Evolutionary conservation across 352 stramenopile species (phyloP).

Genomic region (Phytophthora meadii): DNA sequence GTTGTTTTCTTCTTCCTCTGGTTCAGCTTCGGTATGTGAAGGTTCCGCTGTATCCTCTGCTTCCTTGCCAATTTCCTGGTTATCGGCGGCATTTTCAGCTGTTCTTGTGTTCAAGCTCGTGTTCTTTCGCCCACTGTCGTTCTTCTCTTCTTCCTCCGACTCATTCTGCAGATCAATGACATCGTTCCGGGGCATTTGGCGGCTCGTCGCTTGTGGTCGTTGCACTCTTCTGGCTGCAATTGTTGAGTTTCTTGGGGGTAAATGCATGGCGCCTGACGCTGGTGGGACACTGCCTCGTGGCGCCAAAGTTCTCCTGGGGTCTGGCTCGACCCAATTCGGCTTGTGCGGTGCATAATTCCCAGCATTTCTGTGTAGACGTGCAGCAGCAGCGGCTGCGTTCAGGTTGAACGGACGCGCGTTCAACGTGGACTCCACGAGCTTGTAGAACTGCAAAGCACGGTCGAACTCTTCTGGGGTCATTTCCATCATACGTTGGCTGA

Average conservation of each 20-base stretch:
- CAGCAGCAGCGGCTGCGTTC: constrained; percentile 13
- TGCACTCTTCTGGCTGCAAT: constrained; percentile 12
- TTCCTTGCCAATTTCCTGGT: not conserved
- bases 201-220: not conserved
- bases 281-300: constrained; percentile 6
- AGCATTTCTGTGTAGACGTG: not conserved
- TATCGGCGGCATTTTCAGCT: not conserved
- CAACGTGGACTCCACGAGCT: constrained; percentile 42
- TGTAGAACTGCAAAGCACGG: constrained; percentile 40
- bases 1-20: constrained; percentile 6
- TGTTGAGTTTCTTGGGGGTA: constrained; percentile 1
- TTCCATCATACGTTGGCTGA: constrained; percentile 42
- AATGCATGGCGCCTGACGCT: constrained; percentile 11
- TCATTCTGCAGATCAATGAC: constrained; percentile 46
- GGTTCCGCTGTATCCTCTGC: not conserved
- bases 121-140: not conserved
- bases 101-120: not conserved
- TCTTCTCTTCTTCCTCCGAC: constrained; percentile 40
- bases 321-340: constrained; percentile 25
- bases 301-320: constrained; percentile 12
- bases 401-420: constrained; percentile 37
- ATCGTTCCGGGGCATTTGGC: not conserved
- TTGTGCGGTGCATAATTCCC: not conserved
- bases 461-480: constrained; percentile 37
- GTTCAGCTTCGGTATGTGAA: not conserved